phyloP scores from a whole-genome alignment of 345 rosid species.

The Eucalyptus regnans region DNA sequence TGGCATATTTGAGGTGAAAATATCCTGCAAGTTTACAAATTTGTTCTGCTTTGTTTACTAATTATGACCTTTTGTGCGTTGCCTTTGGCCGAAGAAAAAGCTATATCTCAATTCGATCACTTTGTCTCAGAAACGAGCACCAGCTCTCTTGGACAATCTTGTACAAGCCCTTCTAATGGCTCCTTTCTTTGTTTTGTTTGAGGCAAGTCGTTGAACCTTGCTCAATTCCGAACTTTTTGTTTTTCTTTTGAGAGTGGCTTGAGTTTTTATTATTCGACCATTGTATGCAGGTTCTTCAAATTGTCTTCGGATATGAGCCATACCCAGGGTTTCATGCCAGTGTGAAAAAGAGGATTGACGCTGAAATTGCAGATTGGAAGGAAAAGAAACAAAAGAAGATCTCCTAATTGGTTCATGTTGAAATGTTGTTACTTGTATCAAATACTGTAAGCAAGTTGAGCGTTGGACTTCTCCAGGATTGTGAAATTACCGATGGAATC shows the following conservation, averaged over 20 bases:
- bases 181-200: conserved; percentile 87
- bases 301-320: conserved; percentile 55
- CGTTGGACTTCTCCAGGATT: not conserved
- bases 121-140: conserved; percentile 61
- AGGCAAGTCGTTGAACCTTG: conserved; percentile 23
- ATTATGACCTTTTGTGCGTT: not conserved
- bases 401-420: not conserved
- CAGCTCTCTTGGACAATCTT: conserved; percentile 75
- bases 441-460: not conserved
- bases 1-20: conserved; percentile 71
- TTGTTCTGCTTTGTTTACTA: not conserved
- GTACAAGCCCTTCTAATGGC: conserved; percentile 78
- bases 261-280: not conserved
- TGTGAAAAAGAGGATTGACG: conserved; percentile 45
- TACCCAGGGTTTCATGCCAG: conserved; percentile 67
- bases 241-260: not conserved
- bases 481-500: not conserved
- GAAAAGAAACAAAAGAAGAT: conserved; percentile 37
- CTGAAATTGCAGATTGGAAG: conserved; percentile 41
- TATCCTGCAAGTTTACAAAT: not conserved
- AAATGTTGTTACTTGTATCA: not conserved
- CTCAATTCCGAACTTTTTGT: not conserved
- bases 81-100: not conserved
- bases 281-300: conserved; percentile 47
- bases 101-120: not conserved